Conservation (phyloP, 2,329 filamentous ascomycete genomes). For the Sporothrix sp. region DNA sequence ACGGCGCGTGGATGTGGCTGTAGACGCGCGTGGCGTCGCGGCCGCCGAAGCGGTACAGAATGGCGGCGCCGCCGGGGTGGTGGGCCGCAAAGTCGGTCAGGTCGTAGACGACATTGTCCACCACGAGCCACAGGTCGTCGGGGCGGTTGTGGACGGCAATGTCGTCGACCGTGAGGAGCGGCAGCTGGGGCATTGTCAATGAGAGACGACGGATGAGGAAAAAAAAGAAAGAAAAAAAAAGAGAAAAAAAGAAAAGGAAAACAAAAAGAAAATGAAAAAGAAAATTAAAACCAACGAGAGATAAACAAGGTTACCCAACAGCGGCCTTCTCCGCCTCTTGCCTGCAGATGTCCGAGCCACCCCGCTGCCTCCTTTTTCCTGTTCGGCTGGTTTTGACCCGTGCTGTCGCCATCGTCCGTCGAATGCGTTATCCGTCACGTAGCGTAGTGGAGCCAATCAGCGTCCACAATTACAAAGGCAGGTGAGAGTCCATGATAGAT, state of each 20-base stretch:
- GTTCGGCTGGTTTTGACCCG: background rate
- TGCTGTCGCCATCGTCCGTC: no score
- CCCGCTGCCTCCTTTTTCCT: no score
- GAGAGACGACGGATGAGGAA: background rate
- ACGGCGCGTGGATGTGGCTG: slow-evolving; percentile 38
- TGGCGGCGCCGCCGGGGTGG: slow-evolving; percentile 30
- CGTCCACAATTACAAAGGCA: no score
- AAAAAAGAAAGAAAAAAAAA: background rate
- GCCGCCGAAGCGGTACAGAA: slow-evolving; percentile 42
- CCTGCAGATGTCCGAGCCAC: no score
- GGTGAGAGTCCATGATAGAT: no score
- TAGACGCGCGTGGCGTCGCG: slow-evolving; percentile 44
- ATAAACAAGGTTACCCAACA: no score
- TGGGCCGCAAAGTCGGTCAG: slow-evolving; percentile 51
- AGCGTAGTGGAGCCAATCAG: no score
- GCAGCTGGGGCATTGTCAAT: background rate
- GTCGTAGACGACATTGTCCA: slow-evolving; percentile 60
- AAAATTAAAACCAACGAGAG: no score
- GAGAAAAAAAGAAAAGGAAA: background rate
- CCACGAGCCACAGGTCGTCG: slow-evolving; percentile 55
- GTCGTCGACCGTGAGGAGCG: slow-evolving; percentile 21
- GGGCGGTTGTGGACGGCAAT: slow-evolving; percentile 38
- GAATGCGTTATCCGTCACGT: no score
- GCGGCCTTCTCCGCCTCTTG: no score
- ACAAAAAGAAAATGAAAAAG: background rate